A percentile compares a stretch with the other conserved stretches of the same genome.
Evolutionary conservation across 73 alveolate species (phyloP).

Genomic region (Halteria grandinella): DNA sequence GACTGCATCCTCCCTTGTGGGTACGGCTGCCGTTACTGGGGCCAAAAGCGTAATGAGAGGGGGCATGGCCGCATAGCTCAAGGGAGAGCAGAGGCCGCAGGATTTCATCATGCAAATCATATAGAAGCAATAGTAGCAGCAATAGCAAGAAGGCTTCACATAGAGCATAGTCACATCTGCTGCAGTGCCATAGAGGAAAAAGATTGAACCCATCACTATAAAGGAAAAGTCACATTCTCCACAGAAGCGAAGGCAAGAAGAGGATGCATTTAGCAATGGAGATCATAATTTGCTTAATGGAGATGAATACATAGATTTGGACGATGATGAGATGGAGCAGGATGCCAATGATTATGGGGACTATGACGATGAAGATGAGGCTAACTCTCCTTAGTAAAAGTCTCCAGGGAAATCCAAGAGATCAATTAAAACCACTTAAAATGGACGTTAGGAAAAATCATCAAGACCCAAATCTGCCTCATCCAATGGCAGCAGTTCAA

Average conservation of each 20-base stretch:
- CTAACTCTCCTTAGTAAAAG: neutral
- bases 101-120: no score
- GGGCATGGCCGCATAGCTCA: no score
- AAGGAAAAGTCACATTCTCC: no score
- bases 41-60: no score
- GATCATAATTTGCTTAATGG: neutral
- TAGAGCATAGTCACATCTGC: no score
- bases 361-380: slow-evolving; percentile 38
- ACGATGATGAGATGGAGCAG: neutral
- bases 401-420: neutral
- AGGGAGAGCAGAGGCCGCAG: no score
- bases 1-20: no score
- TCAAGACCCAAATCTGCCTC: neutral
- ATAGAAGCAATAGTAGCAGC: no score
- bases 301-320: neutral
- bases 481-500: neutral
- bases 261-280: neutral
- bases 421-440: neutral
- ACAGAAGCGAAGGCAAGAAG: neutral
- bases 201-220: no score
- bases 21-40: no score
- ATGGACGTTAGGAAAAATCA: neutral
- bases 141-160: no score
- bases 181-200: no score
- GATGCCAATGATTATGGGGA: slow-evolving; percentile 13